Percentiles rank a stretch among this genome's conserved stretches.
Evolutionary conservation across 169 alveolate species (phyloP).

Genomic region (Eimeria sp.): DNA sequence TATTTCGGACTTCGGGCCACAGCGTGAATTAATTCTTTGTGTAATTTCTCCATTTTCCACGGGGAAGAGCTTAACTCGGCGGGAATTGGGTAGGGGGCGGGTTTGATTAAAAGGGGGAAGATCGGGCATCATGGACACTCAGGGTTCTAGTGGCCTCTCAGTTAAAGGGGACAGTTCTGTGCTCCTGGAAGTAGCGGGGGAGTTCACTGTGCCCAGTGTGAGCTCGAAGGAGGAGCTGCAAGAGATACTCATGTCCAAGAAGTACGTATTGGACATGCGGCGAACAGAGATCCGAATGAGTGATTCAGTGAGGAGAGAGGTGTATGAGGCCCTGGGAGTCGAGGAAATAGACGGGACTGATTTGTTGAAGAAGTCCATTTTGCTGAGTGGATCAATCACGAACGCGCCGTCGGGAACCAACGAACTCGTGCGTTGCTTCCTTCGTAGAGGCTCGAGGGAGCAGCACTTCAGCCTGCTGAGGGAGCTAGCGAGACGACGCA

Average conservation of each 20-base stretch:
- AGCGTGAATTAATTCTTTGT: not conserved
- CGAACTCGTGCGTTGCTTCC: slow-evolving; percentile 55
- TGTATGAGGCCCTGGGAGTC: slow-evolving; percentile 45
- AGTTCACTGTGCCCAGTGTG: slow-evolving; percentile 46
- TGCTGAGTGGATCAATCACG: slow-evolving; percentile 6
- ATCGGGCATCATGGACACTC: not conserved
- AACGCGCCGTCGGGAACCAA: slow-evolving; percentile 54
- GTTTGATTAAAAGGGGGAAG: not conserved
- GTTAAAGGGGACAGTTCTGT: slow-evolving; percentile 24
- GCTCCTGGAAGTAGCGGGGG: slow-evolving; percentile 51
- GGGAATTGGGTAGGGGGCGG: not conserved
- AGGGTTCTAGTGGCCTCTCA: not conserved
- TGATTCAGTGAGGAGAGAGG: slow-evolving; percentile 24
- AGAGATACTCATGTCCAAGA: not conserved
- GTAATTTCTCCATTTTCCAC: not conserved
- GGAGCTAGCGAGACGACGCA: slow-evolving; percentile 51
- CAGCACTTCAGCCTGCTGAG: slow-evolving; percentile 35
- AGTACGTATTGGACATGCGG: slow-evolving; percentile 12
- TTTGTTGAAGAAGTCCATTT: not conserved
- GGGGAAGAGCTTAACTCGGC: not conserved
- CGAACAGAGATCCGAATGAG: slow-evolving; percentile 61
- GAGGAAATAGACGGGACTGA: not conserved
- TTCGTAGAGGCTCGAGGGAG: slow-evolving; percentile 42
- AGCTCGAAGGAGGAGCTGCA: slow-evolving; percentile 32
- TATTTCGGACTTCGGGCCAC: not conserved